Conservation (phyloP, 2,329 filamentous ascomycete genomes). For the Geoglossum cookeanum region DNA sequence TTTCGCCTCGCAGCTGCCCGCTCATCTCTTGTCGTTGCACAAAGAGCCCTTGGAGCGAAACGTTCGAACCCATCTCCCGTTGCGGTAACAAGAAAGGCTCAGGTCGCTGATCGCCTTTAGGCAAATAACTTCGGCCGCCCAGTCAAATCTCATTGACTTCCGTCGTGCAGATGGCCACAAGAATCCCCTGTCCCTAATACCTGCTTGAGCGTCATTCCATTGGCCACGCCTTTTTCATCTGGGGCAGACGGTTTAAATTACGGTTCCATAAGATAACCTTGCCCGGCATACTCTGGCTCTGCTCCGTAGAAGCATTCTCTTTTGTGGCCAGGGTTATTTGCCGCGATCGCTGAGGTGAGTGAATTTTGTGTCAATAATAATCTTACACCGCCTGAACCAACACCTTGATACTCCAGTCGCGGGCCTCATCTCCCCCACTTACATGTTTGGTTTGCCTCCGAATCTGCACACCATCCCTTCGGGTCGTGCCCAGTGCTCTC, state of each 20-base stretch:
- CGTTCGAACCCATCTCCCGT: neutral
- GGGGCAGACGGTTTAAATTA: neutral
- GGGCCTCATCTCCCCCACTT: neutral
- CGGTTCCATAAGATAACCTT: conserved; percentile 1
- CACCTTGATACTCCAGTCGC: neutral
- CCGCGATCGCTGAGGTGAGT: neutral
- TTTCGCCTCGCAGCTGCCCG: neutral
- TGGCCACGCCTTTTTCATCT: neutral
- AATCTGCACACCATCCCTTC: neutral
- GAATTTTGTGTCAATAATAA: neutral
- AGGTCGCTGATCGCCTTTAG: neutral
- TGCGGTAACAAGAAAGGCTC: neutral
- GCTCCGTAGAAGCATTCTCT: neutral
- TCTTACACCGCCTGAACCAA: neutral
- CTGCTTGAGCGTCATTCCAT: neutral
- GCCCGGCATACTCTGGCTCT: neutral
- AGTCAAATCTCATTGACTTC: conserved; percentile 3
- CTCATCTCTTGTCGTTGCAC: neutral
- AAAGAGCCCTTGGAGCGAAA: neutral
- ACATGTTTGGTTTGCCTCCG: conserved; percentile 1
- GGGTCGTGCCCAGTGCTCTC: neutral
- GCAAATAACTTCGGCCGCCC: neutral
- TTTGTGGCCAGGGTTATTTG: neutral
- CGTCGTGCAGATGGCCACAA: conserved; percentile 1
- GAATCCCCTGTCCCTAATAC: neutral